Evolutionary conservation across 208 protist species (phyloP).

Genomic region (Trichomonas gallinae): DNA sequence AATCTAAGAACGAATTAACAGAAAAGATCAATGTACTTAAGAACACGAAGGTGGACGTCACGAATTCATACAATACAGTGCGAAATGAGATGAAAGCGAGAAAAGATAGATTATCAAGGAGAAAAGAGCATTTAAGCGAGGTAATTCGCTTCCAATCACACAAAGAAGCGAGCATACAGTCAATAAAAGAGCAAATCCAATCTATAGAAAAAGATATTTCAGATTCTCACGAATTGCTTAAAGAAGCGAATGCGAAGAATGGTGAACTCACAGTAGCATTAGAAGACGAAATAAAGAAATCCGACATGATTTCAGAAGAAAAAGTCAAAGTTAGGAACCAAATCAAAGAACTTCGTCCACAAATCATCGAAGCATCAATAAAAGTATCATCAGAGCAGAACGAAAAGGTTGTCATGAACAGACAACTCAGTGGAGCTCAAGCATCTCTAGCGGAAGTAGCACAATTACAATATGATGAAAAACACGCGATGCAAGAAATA

Average conservation of each 20-base stretch:
- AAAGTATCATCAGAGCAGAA: background rate
- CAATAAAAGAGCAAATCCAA: background rate
- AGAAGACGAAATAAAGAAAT: background rate
- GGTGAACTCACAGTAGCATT: background rate
- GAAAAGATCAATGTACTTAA: background rate
- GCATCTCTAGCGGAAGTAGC: background rate
- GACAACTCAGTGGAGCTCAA: background rate
- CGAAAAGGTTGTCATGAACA: background rate
- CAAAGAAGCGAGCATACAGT: background rate
- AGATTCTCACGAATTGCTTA: background rate
- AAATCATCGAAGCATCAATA: background rate
- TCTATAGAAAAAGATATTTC: background rate
- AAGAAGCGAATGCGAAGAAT: background rate
- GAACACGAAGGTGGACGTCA: background rate
- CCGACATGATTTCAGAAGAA: background rate
- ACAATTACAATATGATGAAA: background rate
- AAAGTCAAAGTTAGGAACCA: background rate
- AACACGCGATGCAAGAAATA: background rate
- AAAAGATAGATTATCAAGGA: background rate
- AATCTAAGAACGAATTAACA: background rate
- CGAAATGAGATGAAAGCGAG: background rate
- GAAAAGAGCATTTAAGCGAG: background rate
- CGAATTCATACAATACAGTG: background rate
- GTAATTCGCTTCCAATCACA: background rate
- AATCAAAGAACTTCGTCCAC: background rate